These are phyloP conservation scores for Phragmites australis DNA, from an alignment of 176 grass and related monocot species.

Conservation along the genomic window DNA sequence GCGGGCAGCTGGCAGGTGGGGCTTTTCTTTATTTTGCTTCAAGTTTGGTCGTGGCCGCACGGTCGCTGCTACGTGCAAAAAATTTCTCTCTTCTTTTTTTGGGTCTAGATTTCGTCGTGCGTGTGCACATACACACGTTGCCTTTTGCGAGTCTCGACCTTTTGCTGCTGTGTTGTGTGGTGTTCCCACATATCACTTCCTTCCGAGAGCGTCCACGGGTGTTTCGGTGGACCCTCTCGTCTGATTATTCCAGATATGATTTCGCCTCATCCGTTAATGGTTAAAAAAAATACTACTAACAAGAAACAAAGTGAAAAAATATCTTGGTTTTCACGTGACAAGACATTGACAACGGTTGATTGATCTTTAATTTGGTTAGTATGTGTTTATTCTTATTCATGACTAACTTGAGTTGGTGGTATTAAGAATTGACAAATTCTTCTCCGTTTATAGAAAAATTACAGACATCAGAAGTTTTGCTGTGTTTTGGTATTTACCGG, in stretches of 20 bases:
- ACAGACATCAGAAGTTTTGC: too few relatives aligned
- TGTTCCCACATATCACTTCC: constrained; percentile 28
- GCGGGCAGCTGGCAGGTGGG: constrained; percentile 60
- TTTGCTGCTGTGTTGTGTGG: not conserved
- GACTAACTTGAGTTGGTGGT: too few relatives aligned
- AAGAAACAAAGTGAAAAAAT: too few relatives aligned
- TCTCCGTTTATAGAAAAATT: too few relatives aligned
- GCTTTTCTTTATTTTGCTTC: constrained; percentile 18
- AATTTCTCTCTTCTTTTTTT: not conserved
- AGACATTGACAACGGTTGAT: too few relatives aligned
- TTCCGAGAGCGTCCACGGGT: constrained; percentile 11
- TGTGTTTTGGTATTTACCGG: too few relatives aligned
- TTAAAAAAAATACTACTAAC: too few relatives aligned
- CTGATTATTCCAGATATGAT: constrained; percentile 3
- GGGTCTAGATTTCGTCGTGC: not conserved
- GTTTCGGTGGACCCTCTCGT: not conserved
- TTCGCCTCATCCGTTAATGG: too few relatives aligned
- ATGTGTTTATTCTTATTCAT: too few relatives aligned
- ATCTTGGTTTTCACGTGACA: too few relatives aligned
- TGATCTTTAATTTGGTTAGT: too few relatives aligned
- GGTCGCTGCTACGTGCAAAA: constrained; percentile 19
- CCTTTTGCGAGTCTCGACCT: not conserved
- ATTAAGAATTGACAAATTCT: too few relatives aligned
- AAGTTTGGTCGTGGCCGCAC: constrained; percentile 69
- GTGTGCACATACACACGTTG: constrained; percentile 31